These are phyloP conservation scores for Pichia nanzhaoensis DNA, from an alignment of 805 yeast genomes.

Conservation along the genomic window DNA sequence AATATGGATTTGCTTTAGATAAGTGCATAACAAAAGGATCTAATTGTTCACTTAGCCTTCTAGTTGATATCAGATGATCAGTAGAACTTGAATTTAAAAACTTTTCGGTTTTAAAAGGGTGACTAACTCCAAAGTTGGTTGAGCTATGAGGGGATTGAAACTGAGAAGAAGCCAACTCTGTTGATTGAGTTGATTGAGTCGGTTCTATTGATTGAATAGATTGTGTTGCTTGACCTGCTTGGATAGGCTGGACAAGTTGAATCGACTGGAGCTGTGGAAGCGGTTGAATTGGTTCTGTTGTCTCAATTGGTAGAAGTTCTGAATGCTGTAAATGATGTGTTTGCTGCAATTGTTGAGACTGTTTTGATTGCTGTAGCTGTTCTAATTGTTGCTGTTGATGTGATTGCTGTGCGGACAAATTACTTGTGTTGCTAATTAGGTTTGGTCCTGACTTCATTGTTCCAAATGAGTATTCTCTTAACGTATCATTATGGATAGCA, in stretches of 20 bases:
- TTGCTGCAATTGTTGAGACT: too few relatives aligned
- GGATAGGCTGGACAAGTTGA: too few relatives aligned
- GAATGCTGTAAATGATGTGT: too few relatives aligned
- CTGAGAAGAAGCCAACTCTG: too few relatives aligned
- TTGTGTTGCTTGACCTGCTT: background rate
- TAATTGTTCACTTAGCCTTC: slow-evolving; percentile 45
- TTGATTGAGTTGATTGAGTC: too few relatives aligned
- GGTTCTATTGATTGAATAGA: too few relatives aligned
- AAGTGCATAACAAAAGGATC: slow-evolving; percentile 39
- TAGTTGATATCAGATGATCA: slow-evolving; percentile 24
- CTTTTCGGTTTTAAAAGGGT: slow-evolving; percentile 25
- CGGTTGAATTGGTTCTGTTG: too few relatives aligned
- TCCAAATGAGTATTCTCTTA: slow-evolving; percentile 17
- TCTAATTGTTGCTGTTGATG: slow-evolving; percentile 11
- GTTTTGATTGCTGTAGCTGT: background rate
- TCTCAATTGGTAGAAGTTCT: too few relatives aligned
- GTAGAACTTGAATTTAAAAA: slow-evolving; percentile 15
- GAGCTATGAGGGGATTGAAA: too few relatives aligned
- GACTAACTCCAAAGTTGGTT: slow-evolving; percentile 13
- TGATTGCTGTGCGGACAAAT: background rate
- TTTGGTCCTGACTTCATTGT: slow-evolving; percentile 8
- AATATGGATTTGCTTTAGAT: background rate
- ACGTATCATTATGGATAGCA: background rate
- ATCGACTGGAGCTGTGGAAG: too few relatives aligned
- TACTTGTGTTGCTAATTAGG: background rate